Evolutionary conservation across 148 eudicot genomes (phyloP), one percentile per base, ranked within the genome.

Genomic region (Euryodendron excelsum): DNA sequence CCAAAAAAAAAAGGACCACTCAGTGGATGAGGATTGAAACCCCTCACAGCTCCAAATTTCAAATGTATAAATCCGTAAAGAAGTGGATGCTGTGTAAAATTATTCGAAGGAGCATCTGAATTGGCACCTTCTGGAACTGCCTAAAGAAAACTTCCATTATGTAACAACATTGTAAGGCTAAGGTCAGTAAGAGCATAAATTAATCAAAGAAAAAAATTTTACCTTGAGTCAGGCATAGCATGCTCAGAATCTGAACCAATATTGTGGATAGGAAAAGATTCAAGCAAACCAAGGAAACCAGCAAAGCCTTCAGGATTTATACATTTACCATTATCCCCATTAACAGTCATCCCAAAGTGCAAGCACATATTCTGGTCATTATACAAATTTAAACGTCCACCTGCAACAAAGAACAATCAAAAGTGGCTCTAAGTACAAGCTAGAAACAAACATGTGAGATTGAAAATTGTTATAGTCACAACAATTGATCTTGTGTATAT

Each of bases 211-310:
- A 33, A 64, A 64, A 45, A 73, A 25, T 79, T 55, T 53, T 83
- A 96, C 99, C 99, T 93, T 52, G 82, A 81, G 73, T 89, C 88
- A 74, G 92, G 90, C 78, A 80, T 85, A 60, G 76, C 78, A 45
- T 87, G 88, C 64, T 93, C 95, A 83, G 72, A 52, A 70, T 84
- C 86, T 66, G 88, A 83, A 72, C 87, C 93, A 27, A 74, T 74
- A 90, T 73, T 72, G 47, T 84, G 89, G n/a, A 89, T 78, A 60
- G 99, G 99, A 80, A 96, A 88, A 78, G 99, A 92, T 76, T 87
- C 95, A 60, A 96, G 93, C 82, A 96, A 83, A 78, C 90, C 88
- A 82, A 96, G 87, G 78, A 96, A 93, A 71, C 93, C 88, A 55
- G 90, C 87, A 87, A 96, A 87, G 80, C 90, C 88, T 75, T 93